Evolutionary conservation across 768 basidiomycete genomes (phyloP), one percentile per base, ranked within the genome.

Genomic region (Pulveroboletus ravenelii): DNA sequence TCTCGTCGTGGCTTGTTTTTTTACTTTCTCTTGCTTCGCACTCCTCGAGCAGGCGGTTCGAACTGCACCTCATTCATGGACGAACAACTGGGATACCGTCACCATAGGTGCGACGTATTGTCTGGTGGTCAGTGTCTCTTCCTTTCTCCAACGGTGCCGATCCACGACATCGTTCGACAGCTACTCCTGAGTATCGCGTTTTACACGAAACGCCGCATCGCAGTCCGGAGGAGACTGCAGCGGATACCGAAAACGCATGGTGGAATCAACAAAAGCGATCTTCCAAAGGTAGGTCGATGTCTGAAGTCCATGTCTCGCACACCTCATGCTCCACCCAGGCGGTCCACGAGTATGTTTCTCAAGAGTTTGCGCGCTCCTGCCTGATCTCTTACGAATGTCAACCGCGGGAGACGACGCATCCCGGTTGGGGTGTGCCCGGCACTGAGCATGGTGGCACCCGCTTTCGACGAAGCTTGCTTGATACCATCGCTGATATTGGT

Each of bases 381-480:
- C 70, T 89, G 36, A 75, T 89, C 56, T 74, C 82, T 9, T 81
- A 84, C 66, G 81, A 85, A 66, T 83, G 84, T 29, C 74, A 83
- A 54, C 88, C 89, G 18, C 80, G 79, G 65, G 78, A 79, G 47
- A 78, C 77, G 5, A 67, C 72, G 58, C 87, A 85, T 57, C 78
- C 81, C 38, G 89, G 89, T 12, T 90, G 88, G 87, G 87, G 89
- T 20, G 70, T 74, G 56, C 87, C 64, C 78, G 87, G 83, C 32
- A 83, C 80, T 6, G 75, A 76, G 56, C 78, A 80, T 64, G 78
- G 72, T 15, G 84, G 79, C 32, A 64, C 81, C 23, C 76, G 79
- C 36, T 89, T 89, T 62, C 80, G 86, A 39, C 79, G 81, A 42
- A 68, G 76, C 9, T 73, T 92, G n/a, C 72, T 90, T 10, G 80